Percentiles rank a stretch among this genome's conserved stretches.
These are phyloP conservation scores for Nitzschia putrida DNA, from an alignment of 108 stramenopile genomes.

Conservation along the genomic window DNA sequence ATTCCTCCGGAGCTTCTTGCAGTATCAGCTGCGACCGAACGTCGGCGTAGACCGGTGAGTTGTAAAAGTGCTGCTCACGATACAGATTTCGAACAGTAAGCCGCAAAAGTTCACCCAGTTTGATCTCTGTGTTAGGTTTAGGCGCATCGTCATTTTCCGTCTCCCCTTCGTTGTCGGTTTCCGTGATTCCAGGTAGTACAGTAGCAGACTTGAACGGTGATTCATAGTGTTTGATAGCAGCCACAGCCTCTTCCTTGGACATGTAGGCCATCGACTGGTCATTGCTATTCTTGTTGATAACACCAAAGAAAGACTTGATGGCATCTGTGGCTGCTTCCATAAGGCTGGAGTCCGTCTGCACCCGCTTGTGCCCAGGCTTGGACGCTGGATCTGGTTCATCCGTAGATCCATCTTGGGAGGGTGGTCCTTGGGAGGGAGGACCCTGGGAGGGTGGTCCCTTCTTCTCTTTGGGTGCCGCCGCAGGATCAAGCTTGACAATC, in stretches of 20 bases:
- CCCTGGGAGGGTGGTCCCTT: neutral
- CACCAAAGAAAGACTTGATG: conserved; percentile 18
- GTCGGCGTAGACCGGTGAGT: conserved; percentile 20
- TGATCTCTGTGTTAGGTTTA: conserved; percentile 35
- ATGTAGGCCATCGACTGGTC: neutral
- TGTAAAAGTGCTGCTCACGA: conserved; percentile 30
- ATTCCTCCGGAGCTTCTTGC: neutral
- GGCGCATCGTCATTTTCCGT: neutral
- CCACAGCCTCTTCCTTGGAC: conserved; percentile 17
- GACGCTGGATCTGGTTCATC: neutral
- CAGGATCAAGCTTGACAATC: conserved; percentile 9
- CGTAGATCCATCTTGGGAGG: neutral
- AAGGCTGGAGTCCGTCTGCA: conserved; percentile 2
- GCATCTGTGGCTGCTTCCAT: conserved; percentile 5
- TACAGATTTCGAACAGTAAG: conserved; percentile 26
- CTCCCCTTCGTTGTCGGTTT: neutral
- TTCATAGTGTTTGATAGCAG: conserved; percentile 15
- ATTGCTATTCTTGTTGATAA: conserved; percentile 15
- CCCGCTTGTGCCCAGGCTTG: conserved; percentile 4
- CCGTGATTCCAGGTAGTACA: neutral
- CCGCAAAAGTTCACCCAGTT: conserved; percentile 26
- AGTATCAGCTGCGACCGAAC: conserved; percentile 1
- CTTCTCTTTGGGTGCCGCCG: neutral
- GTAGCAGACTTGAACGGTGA: neutral
- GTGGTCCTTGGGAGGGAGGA: neutral